Evolutionary conservation across 148 eudicot genomes (phyloP).

Genomic region (Rhododendron simsii): DNA sequence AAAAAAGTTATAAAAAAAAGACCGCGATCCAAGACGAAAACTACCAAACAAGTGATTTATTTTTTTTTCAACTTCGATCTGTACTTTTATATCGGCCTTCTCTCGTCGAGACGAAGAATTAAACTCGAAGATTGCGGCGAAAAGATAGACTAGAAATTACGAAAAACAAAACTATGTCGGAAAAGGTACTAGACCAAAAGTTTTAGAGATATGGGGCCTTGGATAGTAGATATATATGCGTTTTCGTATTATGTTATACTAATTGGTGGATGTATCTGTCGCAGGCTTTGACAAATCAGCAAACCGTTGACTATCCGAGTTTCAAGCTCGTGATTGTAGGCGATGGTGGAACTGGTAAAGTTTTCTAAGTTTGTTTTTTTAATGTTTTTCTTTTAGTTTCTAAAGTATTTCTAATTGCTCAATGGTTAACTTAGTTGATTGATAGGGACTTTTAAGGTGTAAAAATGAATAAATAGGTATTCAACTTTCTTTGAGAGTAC

Average conservation of each 20-base stretch:
- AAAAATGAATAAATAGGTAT: too few relatives aligned
- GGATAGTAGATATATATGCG: not conserved
- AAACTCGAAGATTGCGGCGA: too few relatives aligned
- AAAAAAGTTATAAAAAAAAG: too few relatives aligned
- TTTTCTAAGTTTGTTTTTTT: not conserved
- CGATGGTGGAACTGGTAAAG: constrained; percentile 1
- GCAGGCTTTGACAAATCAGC: not conserved
- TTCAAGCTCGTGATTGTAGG: not conserved
- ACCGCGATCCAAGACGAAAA: too few relatives aligned
- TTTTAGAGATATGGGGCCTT: too few relatives aligned
- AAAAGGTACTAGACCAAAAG: too few relatives aligned
- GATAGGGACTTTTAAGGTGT: not conserved
- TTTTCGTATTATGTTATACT: not conserved
- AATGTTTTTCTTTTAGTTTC: not conserved
- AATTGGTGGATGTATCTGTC: not conserved
- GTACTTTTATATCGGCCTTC: too few relatives aligned
- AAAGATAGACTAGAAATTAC: too few relatives aligned
- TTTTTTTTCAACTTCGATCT: too few relatives aligned
- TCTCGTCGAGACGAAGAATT: too few relatives aligned
- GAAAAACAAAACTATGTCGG: too few relatives aligned
- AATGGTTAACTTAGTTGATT: not conserved
- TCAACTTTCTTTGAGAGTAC: not conserved
- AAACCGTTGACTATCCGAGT: not conserved
- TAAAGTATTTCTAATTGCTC: not conserved
- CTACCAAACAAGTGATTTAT: too few relatives aligned